phyloP scores from a whole-genome alignment of 148 eudicot genomes.

The Spergularia marina region DNA sequence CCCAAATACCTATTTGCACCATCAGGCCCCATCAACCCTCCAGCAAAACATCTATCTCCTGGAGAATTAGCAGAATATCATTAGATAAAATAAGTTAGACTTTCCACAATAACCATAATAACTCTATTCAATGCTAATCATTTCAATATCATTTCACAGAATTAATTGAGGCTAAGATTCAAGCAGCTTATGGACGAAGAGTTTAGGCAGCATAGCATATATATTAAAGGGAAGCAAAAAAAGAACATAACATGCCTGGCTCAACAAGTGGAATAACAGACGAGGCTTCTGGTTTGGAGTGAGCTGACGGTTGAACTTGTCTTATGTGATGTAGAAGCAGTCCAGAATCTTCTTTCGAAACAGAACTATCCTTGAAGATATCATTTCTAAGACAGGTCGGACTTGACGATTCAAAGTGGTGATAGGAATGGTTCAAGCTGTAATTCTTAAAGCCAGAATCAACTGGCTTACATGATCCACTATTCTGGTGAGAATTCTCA shows the following conservation, averaged over 20 bases:
- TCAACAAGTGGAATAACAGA: conserved; percentile 41
- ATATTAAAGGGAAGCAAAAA: too few relatives aligned
- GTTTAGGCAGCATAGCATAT: neutral
- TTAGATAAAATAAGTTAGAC: neutral
- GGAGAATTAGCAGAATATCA: conserved; percentile 21
- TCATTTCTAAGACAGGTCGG: conserved; percentile 18
- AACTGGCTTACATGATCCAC: conserved; percentile 13
- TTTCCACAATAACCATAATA: neutral
- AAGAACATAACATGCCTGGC: conserved; percentile 45
- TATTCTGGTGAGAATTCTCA: conserved; percentile 19
- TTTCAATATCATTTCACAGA: neutral
- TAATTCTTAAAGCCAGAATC: conserved; percentile 29
- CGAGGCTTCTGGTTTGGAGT: conserved; percentile 35
- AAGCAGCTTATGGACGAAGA: neutral
- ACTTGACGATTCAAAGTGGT: conserved; percentile 24
- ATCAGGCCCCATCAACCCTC: conserved; percentile 83
- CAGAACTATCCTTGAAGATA: conserved; percentile 17
- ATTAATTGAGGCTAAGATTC: neutral
- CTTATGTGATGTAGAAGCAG: conserved; percentile 39
- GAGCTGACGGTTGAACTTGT: conserved; percentile 41
- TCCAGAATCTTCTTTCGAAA: conserved; percentile 39
- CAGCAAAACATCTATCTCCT: conserved; percentile 77
- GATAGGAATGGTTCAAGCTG: conserved; percentile 19
- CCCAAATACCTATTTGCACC: conserved; percentile 79
- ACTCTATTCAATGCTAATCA: too few relatives aligned